A percentile compares a stretch with the other conserved stretches of the same genome.
Evolutionary conservation across 331 rosid species (phyloP).

Genomic region (Telfairia occidentalis): DNA sequence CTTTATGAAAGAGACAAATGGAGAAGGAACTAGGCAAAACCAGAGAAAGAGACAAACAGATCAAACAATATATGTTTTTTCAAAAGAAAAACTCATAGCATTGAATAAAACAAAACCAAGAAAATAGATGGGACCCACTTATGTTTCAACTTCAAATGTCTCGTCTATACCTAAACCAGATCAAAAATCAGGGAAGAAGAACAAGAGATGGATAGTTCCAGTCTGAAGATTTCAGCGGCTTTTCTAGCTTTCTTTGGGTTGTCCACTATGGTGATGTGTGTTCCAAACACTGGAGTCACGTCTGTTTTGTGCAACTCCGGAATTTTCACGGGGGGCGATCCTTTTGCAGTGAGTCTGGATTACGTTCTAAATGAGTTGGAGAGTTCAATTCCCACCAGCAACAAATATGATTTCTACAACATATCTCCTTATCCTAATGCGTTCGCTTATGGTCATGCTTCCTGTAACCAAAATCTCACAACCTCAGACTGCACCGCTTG

Average conservation of each 20-base stretch:
- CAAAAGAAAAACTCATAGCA: not conserved
- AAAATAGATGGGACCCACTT: not conserved
- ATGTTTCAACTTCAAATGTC: not conserved
- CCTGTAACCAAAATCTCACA: conserved; percentile 44
- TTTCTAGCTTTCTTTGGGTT: conserved; percentile 12
- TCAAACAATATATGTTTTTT: not conserved
- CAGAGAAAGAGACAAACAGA: not conserved
- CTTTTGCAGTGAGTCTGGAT: conserved; percentile 35
- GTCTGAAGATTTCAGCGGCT: conserved; percentile 8
- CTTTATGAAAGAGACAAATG: not conserved
- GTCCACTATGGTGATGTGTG: conserved; percentile 12
- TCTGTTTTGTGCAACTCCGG: conserved; percentile 43
- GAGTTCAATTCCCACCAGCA: conserved; percentile 15
- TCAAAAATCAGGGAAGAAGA: conserved; percentile 7
- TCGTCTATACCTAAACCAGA: not conserved
- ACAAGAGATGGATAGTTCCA: conserved; percentile 16
- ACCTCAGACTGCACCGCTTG: conserved; percentile 45
- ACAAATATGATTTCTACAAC: conserved; percentile 31
- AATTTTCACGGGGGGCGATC: conserved; percentile 42
- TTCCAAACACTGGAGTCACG: conserved; percentile 30
- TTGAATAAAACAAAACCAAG: not conserved
- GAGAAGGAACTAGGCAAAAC: not conserved
- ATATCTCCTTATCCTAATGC: conserved; percentile 69
- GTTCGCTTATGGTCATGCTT: conserved; percentile 64
- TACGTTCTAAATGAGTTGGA: conserved; percentile 40